Percentiles rank a stretch among this genome's conserved stretches.
Conservation (phyloP, 2,329 filamentous ascomycete species). For the Talaromyces marneffei region DNA sequence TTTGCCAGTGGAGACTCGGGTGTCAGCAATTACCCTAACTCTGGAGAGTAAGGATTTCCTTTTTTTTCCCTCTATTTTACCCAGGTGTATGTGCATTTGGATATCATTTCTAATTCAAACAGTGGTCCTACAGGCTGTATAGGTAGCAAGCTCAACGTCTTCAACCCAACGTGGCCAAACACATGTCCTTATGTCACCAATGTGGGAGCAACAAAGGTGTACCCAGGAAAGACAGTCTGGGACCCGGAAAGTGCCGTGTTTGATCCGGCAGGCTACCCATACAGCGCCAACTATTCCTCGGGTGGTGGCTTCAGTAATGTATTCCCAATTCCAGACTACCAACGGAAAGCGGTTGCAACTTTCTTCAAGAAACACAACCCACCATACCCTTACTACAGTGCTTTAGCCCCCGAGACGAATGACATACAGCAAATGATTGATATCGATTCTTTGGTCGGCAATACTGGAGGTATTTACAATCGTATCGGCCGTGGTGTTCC, state of each 20-base stretch:
- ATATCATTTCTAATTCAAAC: neutral
- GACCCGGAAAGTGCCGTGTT: conserved; percentile 10
- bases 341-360: conserved; percentile 4
- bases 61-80: neutral
- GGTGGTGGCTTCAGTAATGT: conserved; percentile 14
- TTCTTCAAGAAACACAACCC: conserved; percentile 13
- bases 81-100: neutral
- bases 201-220: conserved; percentile 12
- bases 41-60: neutral
- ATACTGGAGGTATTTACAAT: conserved; percentile 10
- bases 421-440: conserved; percentile 13
- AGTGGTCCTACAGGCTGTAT: conserved; percentile 8
- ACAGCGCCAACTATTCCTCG: conserved; percentile 7
- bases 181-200: conserved; percentile 12
- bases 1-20: conserved; percentile 13
- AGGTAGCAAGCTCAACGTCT: conserved; percentile 8
- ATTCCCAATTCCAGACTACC: conserved; percentile 8
- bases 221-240: conserved; percentile 12
- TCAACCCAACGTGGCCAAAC: conserved; percentile 15
- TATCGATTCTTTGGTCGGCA: conserved; percentile 6
- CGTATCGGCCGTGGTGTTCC: conserved; percentile 9
- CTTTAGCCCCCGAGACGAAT: conserved; percentile 6
- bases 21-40: conserved; percentile 6
- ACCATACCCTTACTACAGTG: conserved; percentile 13
- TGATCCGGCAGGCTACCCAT: conserved; percentile 9